Evolutionary conservation across 495 filamentous ascomycete genomes (phyloP).

Genomic region (Penicillium manginii): DNA sequence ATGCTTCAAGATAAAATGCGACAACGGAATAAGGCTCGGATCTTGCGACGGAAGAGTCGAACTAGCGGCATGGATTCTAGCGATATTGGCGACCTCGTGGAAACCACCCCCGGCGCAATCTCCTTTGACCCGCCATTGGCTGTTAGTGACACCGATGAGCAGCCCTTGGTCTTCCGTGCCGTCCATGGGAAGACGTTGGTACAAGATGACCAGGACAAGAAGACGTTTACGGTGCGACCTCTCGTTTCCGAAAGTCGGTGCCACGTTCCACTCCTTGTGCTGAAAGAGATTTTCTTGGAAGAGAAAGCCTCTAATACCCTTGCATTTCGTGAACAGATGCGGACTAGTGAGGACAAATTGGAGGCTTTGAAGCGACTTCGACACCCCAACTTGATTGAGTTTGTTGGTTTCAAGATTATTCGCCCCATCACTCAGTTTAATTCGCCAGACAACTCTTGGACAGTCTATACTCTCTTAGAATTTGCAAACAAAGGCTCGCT

Average conservation of each 20-base stretch:
- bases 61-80: constrained; percentile 38
- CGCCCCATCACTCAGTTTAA: constrained; percentile 35
- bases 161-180: constrained; percentile 61
- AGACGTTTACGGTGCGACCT: constrained; percentile 70
- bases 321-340: constrained; percentile 59
- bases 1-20: constrained; percentile 77
- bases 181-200: constrained; percentile 65
- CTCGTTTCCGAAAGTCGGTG: constrained; percentile 53
- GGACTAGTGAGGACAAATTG: constrained; percentile 71
- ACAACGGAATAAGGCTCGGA: constrained; percentile 46
- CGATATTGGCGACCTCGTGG: constrained; percentile 34
- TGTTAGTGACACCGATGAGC: constrained; percentile 60
- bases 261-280: constrained; percentile 61
- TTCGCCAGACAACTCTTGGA: constrained; percentile 58
- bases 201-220: constrained; percentile 57
- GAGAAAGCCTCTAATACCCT: constrained; percentile 43
- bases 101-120: constrained; percentile 52
- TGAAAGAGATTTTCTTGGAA: constrained; percentile 60
- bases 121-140: constrained; percentile 73
- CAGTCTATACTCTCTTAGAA: constrained; percentile 78
- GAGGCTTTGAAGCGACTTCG: constrained; percentile 72
- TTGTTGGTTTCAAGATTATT: constrained; percentile 80
- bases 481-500: constrained; percentile 82
- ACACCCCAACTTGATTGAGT: constrained; percentile 75
- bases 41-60: constrained; percentile 43